phyloP scores from a whole-genome alignment of 2,329 filamentous ascomycete species.

The Colletotrichum siamense region DNA sequence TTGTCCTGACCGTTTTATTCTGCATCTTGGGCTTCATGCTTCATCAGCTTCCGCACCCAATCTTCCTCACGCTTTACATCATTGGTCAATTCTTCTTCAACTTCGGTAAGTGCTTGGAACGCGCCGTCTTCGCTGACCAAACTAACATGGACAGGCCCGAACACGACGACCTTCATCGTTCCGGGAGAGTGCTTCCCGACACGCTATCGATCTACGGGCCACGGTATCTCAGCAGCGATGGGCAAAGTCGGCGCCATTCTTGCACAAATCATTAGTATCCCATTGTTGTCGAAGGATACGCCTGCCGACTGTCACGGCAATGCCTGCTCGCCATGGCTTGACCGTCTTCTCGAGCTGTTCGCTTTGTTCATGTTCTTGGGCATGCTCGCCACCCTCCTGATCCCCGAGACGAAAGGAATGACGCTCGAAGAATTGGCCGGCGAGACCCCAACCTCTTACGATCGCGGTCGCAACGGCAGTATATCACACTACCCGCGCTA shows the following conservation, averaged over 20 bases:
- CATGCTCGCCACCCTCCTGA: slow-evolving; percentile 70
- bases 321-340: slow-evolving; percentile 64
- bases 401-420: slow-evolving; percentile 78
- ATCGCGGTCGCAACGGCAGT: slow-evolving; percentile 56
- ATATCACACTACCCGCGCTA: slow-evolving; percentile 40
- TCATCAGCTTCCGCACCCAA: slow-evolving; percentile 48
- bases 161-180: slow-evolving; percentile 70
- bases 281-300: slow-evolving; percentile 63
- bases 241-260: slow-evolving; percentile 74
- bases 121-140: not conserved
- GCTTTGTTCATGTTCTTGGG: slow-evolving; percentile 82
- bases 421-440: slow-evolving; percentile 76
- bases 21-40: slow-evolving; percentile 67
- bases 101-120: slow-evolving; percentile 39
- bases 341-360: slow-evolving; percentile 79
- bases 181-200: slow-evolving; percentile 71
- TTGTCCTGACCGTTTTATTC: slow-evolving; percentile 66
- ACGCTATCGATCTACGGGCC: slow-evolving; percentile 65
- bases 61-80: slow-evolving; percentile 67
- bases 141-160: slow-evolving; percentile 46
- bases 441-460: slow-evolving; percentile 67
- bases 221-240: slow-evolving; percentile 69
- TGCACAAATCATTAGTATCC: slow-evolving; percentile 69
- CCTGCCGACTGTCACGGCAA: slow-evolving; percentile 53
- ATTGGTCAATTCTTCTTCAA: slow-evolving; percentile 72